phyloP scores from a whole-genome alignment of 2,329 filamentous ascomycete genomes.

The Ambrosiella cleistominuta region DNA sequence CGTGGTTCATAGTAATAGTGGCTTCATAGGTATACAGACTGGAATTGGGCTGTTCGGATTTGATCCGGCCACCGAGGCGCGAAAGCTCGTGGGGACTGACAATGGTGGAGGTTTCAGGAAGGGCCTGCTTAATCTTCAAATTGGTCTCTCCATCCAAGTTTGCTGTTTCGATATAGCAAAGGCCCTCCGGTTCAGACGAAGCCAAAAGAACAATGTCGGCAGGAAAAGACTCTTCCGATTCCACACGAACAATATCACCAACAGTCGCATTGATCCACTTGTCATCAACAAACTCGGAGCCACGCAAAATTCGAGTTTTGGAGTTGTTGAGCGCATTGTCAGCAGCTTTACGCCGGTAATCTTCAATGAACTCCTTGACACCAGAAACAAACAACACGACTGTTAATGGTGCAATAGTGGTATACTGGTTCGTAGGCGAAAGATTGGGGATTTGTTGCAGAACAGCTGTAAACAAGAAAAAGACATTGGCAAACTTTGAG shows the following conservation, averaged over 20 bases:
- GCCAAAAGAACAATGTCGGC: slow-evolving; percentile 84
- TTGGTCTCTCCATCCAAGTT: slow-evolving; percentile 97
- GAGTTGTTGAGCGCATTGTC: slow-evolving; percentile 80
- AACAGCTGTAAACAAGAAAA: slow-evolving; percentile 93
- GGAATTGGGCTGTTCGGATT: slow-evolving; percentile 94
- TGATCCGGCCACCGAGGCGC: slow-evolving; percentile 66
- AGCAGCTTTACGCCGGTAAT: slow-evolving; percentile 74
- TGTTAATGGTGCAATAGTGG: slow-evolving; percentile 83
- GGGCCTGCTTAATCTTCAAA: slow-evolving; percentile 93
- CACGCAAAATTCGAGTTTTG: slow-evolving; percentile 64
- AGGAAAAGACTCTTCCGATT: slow-evolving; percentile 89
- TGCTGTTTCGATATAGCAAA: slow-evolving; percentile 97
- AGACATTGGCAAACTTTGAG: slow-evolving; percentile 96
- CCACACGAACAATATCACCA: slow-evolving; percentile 79
- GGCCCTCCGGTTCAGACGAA: slow-evolving; percentile 87
- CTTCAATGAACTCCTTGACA: slow-evolving; percentile 84
- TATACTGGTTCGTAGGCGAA: slow-evolving; percentile 88
- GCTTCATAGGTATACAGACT: slow-evolving; percentile 97
- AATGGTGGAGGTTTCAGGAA: slow-evolving; percentile 76
- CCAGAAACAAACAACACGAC: slow-evolving; percentile 90
- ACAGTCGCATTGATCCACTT: slow-evolving; percentile 91
- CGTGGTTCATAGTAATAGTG: slow-evolving; percentile 75
- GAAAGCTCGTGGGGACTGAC: slow-evolving; percentile 78
- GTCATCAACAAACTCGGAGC: slow-evolving; percentile 66
- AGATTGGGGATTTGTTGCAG: slow-evolving; percentile 91